These are phyloP conservation scores for Entomortierella beljakovae DNA, from an alignment of 192 early-diverging fungal species.

Conservation along the genomic window DNA sequence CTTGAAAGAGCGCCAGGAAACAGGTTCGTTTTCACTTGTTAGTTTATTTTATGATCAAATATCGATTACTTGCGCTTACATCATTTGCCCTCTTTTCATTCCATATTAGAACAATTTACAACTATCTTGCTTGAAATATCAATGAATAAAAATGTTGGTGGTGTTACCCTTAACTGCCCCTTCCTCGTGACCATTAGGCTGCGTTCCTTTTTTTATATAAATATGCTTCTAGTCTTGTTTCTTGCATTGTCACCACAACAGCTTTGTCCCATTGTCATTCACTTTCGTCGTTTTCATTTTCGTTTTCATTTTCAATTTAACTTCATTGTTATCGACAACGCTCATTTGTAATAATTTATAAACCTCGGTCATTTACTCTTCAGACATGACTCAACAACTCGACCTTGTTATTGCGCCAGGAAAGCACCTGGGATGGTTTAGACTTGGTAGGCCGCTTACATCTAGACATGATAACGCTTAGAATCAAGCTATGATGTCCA, in stretches of 20 bases:
- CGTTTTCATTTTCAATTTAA: too few species aligned
- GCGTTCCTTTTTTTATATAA: too few species aligned
- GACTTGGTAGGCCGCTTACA: constrained; percentile 50
- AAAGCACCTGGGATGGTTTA: constrained; percentile 66
- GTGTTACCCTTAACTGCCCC: background rate
- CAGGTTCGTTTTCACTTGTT: constrained; percentile 32
- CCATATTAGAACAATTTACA: constrained; percentile 34
- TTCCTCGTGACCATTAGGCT: constrained; percentile 13
- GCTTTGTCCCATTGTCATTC: too few species aligned
- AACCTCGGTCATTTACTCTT: too few species aligned
- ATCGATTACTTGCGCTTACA: background rate
- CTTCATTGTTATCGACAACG: too few species aligned
- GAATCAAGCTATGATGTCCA: too few species aligned
- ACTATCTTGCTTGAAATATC: constrained; percentile 28
- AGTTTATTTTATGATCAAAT: background rate
- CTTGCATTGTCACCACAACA: too few species aligned
- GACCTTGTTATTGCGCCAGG: constrained; percentile 66
- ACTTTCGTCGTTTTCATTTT: too few species aligned
- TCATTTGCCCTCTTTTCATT: background rate
- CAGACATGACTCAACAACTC: constrained; percentile 49
- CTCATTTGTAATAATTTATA: too few species aligned
- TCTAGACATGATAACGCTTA: background rate
- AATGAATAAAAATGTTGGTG: background rate
- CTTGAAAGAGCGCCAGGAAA: constrained; percentile 77
- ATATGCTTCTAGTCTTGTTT: too few species aligned